phyloP scores from a whole-genome alignment of 2,329 filamentous ascomycete genomes.

The Trichoderma sp. region DNA sequence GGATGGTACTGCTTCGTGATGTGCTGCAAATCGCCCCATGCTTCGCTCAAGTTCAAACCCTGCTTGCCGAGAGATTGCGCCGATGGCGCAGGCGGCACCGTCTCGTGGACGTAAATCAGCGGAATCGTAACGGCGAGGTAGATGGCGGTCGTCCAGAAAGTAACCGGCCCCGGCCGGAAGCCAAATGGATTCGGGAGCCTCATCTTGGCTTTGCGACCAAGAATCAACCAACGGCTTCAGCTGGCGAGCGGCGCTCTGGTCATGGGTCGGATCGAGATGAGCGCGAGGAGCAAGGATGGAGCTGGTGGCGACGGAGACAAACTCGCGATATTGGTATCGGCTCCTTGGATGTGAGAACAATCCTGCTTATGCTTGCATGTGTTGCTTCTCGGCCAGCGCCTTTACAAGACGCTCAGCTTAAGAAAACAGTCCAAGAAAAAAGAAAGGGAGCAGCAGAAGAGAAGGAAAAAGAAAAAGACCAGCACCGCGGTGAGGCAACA shows the following conservation, averaged over 20 bases:
- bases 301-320: not conserved
- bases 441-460: not conserved
- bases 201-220: conserved; percentile 33
- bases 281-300: not conserved
- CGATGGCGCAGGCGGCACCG: conserved; percentile 68
- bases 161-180: conserved; percentile 81
- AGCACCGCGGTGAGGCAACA: conserved; percentile 3
- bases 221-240: not conserved
- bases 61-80: conserved; percentile 47
- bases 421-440: not conserved
- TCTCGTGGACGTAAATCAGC: conserved; percentile 74
- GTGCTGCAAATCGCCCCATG: conserved; percentile 80
- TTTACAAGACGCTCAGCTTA: conserved; percentile 16
- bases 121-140: conserved; percentile 79
- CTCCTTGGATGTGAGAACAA: not conserved
- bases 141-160: conserved; percentile 72
- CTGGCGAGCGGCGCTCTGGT: not conserved
- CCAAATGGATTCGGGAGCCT: conserved; percentile 61
- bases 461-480: not conserved
- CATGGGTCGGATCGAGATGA: not conserved
- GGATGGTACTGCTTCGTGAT: conserved; percentile 81
- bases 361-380: not conserved
- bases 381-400: conserved; percentile 14
- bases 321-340: not conserved
- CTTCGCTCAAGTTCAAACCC: conserved; percentile 80